phyloP scores from a whole-genome alignment of 805 yeast species.

The Maudiozyma pseudohumilis region DNA sequence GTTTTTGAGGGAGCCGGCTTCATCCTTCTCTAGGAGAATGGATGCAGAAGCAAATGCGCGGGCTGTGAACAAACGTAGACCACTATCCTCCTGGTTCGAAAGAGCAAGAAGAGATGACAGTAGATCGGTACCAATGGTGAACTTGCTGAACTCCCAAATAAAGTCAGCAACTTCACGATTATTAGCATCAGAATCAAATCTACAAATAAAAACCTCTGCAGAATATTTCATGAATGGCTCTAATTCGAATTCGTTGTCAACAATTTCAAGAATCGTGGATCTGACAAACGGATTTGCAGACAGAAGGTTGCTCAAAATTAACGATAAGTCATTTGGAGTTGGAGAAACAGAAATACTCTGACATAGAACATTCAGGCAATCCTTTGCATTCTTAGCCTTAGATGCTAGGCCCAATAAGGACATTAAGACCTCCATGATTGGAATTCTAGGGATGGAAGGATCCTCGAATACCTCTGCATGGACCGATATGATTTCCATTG shows the following conservation, averaged over 20 bases:
- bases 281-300: slow-evolving; percentile 65
- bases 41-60: slow-evolving; percentile 54
- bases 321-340: slow-evolving; percentile 43
- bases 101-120: slow-evolving; percentile 40
- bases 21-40: slow-evolving; percentile 28
- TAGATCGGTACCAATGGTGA: slow-evolving; percentile 30
- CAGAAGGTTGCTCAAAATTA: slow-evolving; percentile 48
- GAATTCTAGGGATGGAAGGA: slow-evolving; percentile 56
- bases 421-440: slow-evolving; percentile 51
- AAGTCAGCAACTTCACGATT: slow-evolving; percentile 61
- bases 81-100: slow-evolving; percentile 46
- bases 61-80: slow-evolving; percentile 66
- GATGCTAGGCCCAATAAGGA: slow-evolving; percentile 63
- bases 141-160: slow-evolving; percentile 76
- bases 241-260: slow-evolving; percentile 70
- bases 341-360: slow-evolving; percentile 64
- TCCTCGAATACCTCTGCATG: slow-evolving; percentile 64
- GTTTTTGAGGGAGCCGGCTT: slow-evolving; percentile 20
- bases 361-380: slow-evolving; percentile 66
- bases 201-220: slow-evolving; percentile 68
- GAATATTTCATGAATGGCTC: slow-evolving; percentile 37
- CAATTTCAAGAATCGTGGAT: slow-evolving; percentile 65
- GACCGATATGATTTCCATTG: slow-evolving; percentile 61
- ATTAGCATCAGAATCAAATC: slow-evolving; percentile 59
- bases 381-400: slow-evolving; percentile 74